Evolutionary conservation across 176 grass and related monocot species (phyloP).

Genomic region (Avena eriantha): DNA sequence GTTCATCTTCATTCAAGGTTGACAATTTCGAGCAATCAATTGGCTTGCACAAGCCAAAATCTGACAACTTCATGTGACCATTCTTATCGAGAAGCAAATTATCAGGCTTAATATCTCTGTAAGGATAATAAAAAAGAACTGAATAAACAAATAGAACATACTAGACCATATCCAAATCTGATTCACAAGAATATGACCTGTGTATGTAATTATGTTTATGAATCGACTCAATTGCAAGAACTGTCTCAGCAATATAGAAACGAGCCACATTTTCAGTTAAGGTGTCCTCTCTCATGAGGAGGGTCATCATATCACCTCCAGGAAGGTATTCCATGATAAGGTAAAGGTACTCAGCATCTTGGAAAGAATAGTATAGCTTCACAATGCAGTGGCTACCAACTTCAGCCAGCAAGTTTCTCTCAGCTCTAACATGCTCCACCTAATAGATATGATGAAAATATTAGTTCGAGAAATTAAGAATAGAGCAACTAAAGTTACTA

Average conservation of each 20-base stretch:
- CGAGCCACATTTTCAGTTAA: constrained; percentile 84
- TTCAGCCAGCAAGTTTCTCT: constrained; percentile 97
- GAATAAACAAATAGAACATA: constrained; percentile 15
- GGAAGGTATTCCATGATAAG: constrained; percentile 99
- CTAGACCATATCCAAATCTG: background rate
- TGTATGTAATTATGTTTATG: constrained; percentile 99
- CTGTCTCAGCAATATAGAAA: constrained; percentile 96
- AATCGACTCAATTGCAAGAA: constrained; percentile 96
- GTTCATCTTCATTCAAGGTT: constrained; percentile 94
- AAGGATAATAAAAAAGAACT: constrained; percentile 37
- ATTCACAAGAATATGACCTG: constrained; percentile 57
- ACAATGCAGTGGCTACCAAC: constrained; percentile 96
- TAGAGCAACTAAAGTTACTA: constrained; percentile 32
- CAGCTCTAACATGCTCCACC: constrained; percentile 99
- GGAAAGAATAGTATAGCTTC: constrained; percentile 98
- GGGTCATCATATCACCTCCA: constrained; percentile 97
- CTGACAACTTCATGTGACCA: constrained; percentile 98
- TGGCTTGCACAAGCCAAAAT: constrained; percentile 98
- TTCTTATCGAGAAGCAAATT: constrained; percentile 93
- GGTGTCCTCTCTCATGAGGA: constrained; percentile 97
- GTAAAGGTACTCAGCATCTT: constrained; percentile 89
- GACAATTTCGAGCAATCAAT: constrained; percentile 92
- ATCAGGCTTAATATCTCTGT: constrained; percentile 98
- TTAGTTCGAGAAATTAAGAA: constrained; percentile 13
- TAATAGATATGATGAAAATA: constrained; percentile 42